Evolutionary conservation across 805 yeast genomes (phyloP).

Genomic region (Nakazawaea laoshanensis): DNA sequence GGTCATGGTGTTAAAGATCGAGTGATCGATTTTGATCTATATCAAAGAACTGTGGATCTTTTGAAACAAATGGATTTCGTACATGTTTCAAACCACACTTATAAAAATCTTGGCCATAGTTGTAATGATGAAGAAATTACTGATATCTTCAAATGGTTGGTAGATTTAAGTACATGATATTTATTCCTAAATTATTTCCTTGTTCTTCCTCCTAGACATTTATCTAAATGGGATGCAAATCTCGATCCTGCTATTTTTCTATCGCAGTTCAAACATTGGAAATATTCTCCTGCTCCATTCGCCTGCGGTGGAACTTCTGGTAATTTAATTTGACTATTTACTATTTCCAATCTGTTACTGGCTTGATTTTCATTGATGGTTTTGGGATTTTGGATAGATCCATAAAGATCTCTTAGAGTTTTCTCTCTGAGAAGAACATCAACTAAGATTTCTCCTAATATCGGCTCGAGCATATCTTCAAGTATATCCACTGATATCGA

Average conservation of each 20-base stretch:
- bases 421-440: slow-evolving; percentile 22
- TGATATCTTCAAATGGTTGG: slow-evolving; percentile 11
- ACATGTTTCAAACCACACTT: neutral
- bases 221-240: slow-evolving; percentile 87
- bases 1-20: slow-evolving; percentile 10
- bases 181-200: slow-evolving; percentile 24
- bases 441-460: slow-evolving; percentile 23
- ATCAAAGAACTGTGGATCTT: slow-evolving; percentile 5
- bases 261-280: slow-evolving; percentile 73
- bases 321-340: too few species aligned
- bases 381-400: slow-evolving; percentile 18
- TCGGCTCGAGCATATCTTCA: slow-evolving; percentile 24
- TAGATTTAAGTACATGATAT: slow-evolving; percentile 1
- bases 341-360: slow-evolving; percentile 22
- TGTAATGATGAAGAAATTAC: slow-evolving; percentile 10
- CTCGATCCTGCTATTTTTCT: slow-evolving; percentile 86
- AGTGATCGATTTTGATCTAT: slow-evolving; percentile 8
- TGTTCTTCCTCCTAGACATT: slow-evolving; percentile 73
- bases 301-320: slow-evolving; percentile 3
- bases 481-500: slow-evolving; percentile 21
- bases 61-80: slow-evolving; percentile 8
- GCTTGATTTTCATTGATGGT: slow-evolving; percentile 18
- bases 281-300: slow-evolving; percentile 33
- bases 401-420: slow-evolving; percentile 21
- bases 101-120: slow-evolving; percentile 8